Percentiles rank a stretch among this genome's conserved stretches.
Conservation (phyloP, 192 early-diverging fungal species). For the Phycomyces nitens region DNA sequence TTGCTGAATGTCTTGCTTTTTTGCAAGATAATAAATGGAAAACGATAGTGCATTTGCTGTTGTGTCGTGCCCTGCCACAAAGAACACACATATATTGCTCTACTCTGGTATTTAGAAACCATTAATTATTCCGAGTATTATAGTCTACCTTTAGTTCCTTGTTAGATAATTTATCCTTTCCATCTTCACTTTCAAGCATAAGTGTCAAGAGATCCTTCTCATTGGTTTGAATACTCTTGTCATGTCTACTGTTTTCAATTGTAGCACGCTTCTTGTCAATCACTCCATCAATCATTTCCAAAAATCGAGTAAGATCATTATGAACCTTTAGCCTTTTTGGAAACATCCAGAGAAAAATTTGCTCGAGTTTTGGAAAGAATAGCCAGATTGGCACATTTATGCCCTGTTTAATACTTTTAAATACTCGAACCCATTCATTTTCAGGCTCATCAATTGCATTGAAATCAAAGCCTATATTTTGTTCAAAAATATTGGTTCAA, state of each 20-base stretch:
- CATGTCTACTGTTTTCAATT: slow-evolving; percentile 20
- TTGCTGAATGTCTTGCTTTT: slow-evolving; percentile 22
- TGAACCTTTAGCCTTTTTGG: slow-evolving; percentile 12
- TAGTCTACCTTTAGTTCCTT: slow-evolving; percentile 28
- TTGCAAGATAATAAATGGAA: slow-evolving; percentile 17
- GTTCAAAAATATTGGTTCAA: neutral
- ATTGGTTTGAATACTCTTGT: slow-evolving; percentile 1
- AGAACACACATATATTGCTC: neutral
- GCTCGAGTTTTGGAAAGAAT: slow-evolving; percentile 22
- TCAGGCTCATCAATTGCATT: slow-evolving; percentile 15
- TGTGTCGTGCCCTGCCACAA: slow-evolving; percentile 10
- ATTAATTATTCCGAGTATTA: slow-evolving; percentile 47
- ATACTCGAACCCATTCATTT: slow-evolving; percentile 18
- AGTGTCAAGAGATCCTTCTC: slow-evolving; percentile 49
- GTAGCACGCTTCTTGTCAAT: slow-evolving; percentile 23
- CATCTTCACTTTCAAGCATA: slow-evolving; percentile 51
- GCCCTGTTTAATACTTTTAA: slow-evolving; percentile 18
- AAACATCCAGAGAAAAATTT: slow-evolving; percentile 5
- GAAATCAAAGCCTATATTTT: slow-evolving; percentile 18
- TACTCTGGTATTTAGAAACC: neutral
- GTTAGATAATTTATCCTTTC: slow-evolving; percentile 26
- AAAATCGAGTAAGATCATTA: slow-evolving; percentile 10
- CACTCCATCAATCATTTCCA: slow-evolving; percentile 9
- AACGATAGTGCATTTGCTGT: slow-evolving; percentile 12
- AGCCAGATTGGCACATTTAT: neutral